Percentiles rank a stretch among this genome's conserved stretches.
Evolutionary conservation across 2,329 filamentous ascomycete species (phyloP).

Genomic region (Albifimbria verrucaria): DNA sequence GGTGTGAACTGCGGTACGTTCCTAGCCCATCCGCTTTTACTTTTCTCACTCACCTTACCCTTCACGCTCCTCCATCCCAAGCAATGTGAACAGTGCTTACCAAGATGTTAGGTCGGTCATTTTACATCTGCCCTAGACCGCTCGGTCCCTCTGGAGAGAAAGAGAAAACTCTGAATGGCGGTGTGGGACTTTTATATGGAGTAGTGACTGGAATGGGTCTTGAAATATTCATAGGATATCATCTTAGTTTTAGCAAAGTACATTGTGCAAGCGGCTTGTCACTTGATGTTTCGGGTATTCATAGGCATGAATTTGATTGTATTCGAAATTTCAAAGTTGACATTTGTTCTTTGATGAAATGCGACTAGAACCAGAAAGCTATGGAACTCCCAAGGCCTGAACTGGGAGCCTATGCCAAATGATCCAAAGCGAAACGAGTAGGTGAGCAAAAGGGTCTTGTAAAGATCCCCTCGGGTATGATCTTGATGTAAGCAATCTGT

Average conservation of each 20-base stretch:
- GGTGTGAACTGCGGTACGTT: slow-evolving; percentile 72
- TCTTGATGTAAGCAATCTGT: too few relatives aligned
- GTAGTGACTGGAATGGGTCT: slow-evolving; percentile 50
- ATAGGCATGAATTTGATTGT: too few relatives aligned
- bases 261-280: slow-evolving; percentile 11
- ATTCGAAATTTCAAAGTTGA: too few relatives aligned
- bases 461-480: too few relatives aligned
- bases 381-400: too few relatives aligned
- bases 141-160: slow-evolving; percentile 82
- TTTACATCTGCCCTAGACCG: slow-evolving; percentile 66
- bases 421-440: too few relatives aligned
- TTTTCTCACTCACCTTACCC: background rate
- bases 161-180: slow-evolving; percentile 84
- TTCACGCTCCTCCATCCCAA: background rate
- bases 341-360: too few relatives aligned
- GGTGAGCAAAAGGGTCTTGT: too few relatives aligned
- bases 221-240: background rate
- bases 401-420: too few relatives aligned
- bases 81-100: slow-evolving; percentile 12
- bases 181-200: slow-evolving; percentile 79
- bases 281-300: too few relatives aligned
- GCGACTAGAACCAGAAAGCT: too few relatives aligned
- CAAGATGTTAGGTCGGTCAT: slow-evolving; percentile 48
- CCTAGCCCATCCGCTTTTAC: background rate
- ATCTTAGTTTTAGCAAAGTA: slow-evolving; percentile 8